A percentile compares a stretch with the other conserved stretches of the same genome.
Evolutionary conservation across 1,284 basidiomycete genomes (phyloP).

Genomic region (Moesziomyces sp.): DNA sequence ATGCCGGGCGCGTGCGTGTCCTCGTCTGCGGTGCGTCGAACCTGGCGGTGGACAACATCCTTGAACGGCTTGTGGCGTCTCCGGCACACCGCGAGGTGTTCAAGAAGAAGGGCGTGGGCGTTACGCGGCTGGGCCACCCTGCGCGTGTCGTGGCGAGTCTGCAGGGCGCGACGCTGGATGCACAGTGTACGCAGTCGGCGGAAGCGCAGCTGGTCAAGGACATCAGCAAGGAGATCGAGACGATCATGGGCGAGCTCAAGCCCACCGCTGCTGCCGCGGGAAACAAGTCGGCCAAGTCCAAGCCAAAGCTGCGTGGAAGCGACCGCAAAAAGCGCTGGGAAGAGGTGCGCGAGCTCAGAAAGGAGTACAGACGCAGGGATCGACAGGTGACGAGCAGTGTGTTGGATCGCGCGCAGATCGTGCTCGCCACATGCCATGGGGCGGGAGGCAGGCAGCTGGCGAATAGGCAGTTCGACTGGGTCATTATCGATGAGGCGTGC

Average conservation of each 20-base stretch:
- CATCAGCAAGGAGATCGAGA: conserved; percentile 53
- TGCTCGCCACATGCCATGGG: conserved; percentile 91
- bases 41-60: conserved; percentile 76
- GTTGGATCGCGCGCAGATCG: conserved; percentile 81
- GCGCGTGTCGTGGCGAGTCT: conserved; percentile 86
- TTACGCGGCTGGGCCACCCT: conserved; percentile 73
- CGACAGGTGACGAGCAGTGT: conserved; percentile 83
- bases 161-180: conserved; percentile 84
- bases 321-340: conserved; percentile 91
- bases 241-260: conserved; percentile 37
- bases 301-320: conserved; percentile 74
- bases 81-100: conserved; percentile 48
- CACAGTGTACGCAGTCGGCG: conserved; percentile 74
- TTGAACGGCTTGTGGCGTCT: conserved; percentile 57
- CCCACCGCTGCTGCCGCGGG: conserved; percentile 42
- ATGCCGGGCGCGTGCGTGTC: conserved; percentile 70
- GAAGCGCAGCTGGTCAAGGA: conserved; percentile 61
- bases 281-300: conserved; percentile 56
- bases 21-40: conserved; percentile 92
- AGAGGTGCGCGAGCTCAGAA: conserved; percentile 86
- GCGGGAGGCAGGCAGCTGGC: conserved; percentile 52
- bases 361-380: conserved; percentile 92
- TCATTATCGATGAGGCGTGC: conserved; percentile 91
- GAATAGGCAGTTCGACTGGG: conserved; percentile 77
- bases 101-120: conserved; percentile 35